Evolutionary conservation across 768 basidiomycete genomes (phyloP), one percentile per base, ranked within the genome.

Genomic region (Suillus weaverae): DNA sequence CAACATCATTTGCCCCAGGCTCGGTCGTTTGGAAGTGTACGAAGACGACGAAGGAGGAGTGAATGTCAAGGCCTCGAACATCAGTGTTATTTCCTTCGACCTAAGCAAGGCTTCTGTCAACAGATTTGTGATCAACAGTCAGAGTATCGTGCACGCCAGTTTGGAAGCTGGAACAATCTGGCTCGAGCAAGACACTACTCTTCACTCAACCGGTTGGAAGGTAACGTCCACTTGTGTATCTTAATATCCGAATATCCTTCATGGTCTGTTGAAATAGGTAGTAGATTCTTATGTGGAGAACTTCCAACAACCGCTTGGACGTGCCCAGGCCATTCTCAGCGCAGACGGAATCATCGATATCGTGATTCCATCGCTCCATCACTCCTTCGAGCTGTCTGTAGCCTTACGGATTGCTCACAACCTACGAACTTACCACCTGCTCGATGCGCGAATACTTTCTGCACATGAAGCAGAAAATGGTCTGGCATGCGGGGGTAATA

Each of bases 381-480:
- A 71, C 1, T 72, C 68, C 9, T 70, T 72, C n/a, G 81, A 83
- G 36, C 70, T 84, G 10, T 85, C 84, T 0, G 74, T 87, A 3
- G 93, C 91, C 3, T 72, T 83, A 13, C 82, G 94, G 14, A 76
- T 95, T 30, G 86, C 89, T 3, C 86, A 93, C 71, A 84, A 86
- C 66, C 77, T 95, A 20, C 76, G 85, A 38, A 70, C 85, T 0
- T 93, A 89, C 74, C 89, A 92, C 71, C 82, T 85, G 64, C 73
- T 95, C 26, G 92, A 94, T 66, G 73, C 85, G 0, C 83, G 86
- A 56, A 86, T 96, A 51, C 87, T 59, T 67, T 72, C 39, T 83
- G 82, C 68, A 56, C 13, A 59, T 48, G 74, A 76, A 44, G 26
- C 67, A 62, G 72, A 4, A 81, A 83, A 66, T 82, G 79, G 1